These are phyloP conservation scores for Scenedesmus sp. DNA, from an alignment of 163 green algal species.

Conservation along the genomic window DNA sequence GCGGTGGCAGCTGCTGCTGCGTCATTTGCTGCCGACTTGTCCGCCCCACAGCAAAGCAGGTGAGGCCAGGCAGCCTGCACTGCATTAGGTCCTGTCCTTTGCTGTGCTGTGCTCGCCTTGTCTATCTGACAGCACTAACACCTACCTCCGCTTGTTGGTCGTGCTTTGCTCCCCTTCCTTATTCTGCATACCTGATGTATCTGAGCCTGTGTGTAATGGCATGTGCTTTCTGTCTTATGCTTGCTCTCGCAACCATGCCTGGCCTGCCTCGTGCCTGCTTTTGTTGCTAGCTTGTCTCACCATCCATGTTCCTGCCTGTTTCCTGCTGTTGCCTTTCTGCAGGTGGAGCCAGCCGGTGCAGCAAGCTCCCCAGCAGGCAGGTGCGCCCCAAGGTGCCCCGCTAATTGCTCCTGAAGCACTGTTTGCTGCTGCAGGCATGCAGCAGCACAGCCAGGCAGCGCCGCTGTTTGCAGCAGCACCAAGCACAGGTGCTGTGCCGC, in stretches of 20 bases:
- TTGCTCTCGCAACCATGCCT: not conserved
- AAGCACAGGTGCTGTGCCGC: not conserved
- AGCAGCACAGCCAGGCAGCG: not conserved
- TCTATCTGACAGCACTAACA: too few relatives aligned
- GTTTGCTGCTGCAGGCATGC: not conserved
- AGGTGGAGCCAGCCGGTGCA: not conserved
- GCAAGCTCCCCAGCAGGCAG: not conserved
- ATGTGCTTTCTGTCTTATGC: not conserved
- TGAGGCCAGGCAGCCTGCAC: not conserved
- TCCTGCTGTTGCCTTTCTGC: not conserved
- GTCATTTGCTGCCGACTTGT: not conserved
- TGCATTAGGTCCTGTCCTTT: too few relatives aligned
- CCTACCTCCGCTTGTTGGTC: too few relatives aligned
- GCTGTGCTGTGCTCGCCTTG: too few relatives aligned
- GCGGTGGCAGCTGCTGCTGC: not conserved
- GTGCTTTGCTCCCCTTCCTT: too few relatives aligned
- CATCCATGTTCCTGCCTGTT: too few relatives aligned
- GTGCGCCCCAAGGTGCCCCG: not conserved
- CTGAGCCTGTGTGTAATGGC: too few relatives aligned
- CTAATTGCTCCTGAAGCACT: not conserved
- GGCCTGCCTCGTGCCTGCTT: not conserved
- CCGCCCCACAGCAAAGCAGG: not conserved
- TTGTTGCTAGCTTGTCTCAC: too few relatives aligned
- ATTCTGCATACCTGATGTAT: too few relatives aligned
- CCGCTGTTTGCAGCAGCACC: not conserved